Evolutionary conservation across 306 rosid genomes (phyloP).

Genomic region (Ormosia semicastrata): DNA sequence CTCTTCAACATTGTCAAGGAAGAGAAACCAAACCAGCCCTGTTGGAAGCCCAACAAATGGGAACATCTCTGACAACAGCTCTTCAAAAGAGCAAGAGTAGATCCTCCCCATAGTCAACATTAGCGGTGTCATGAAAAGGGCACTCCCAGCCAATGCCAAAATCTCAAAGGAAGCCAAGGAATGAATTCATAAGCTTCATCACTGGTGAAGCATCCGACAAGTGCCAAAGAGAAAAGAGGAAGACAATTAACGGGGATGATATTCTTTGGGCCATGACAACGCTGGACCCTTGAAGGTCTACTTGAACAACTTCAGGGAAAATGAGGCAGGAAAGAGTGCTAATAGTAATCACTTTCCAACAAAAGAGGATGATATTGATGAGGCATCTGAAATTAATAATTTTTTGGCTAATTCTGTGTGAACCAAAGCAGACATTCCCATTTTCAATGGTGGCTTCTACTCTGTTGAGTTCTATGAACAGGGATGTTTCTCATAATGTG

Average conservation of each 20-base stretch:
- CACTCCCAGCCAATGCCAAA: slow-evolving; percentile 78
- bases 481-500: slow-evolving; percentile 24
- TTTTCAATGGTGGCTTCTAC: slow-evolving; percentile 49
- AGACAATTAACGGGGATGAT: slow-evolving; percentile 86
- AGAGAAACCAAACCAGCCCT: slow-evolving; percentile 55
- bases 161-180: slow-evolving; percentile 89
- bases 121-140: slow-evolving; percentile 76
- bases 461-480: slow-evolving; percentile 20
- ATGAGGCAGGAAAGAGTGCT: slow-evolving; percentile 61
- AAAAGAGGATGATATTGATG: background rate
- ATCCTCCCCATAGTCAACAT: slow-evolving; percentile 88
- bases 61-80: slow-evolving; percentile 50
- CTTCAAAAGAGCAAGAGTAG: slow-evolving; percentile 65
- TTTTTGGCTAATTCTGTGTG: background rate
- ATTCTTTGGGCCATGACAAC: slow-evolving; percentile 89
- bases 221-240: slow-evolving; percentile 83
- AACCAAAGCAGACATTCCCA: slow-evolving; percentile 30
- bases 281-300: slow-evolving; percentile 70
- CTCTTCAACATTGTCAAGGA: slow-evolving; percentile 52
- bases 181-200: slow-evolving; percentile 85
- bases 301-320: slow-evolving; percentile 70
- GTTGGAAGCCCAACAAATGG: slow-evolving; percentile 71
- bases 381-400: slow-evolving; percentile 21
- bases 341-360: slow-evolving; percentile 28
- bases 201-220: slow-evolving; percentile 87